A percentile compares a stretch with the other conserved stretches of the same genome.
Evolutionary conservation across 352 stramenopile genomes (phyloP).

Genomic region (Pythium periplocum): DNA sequence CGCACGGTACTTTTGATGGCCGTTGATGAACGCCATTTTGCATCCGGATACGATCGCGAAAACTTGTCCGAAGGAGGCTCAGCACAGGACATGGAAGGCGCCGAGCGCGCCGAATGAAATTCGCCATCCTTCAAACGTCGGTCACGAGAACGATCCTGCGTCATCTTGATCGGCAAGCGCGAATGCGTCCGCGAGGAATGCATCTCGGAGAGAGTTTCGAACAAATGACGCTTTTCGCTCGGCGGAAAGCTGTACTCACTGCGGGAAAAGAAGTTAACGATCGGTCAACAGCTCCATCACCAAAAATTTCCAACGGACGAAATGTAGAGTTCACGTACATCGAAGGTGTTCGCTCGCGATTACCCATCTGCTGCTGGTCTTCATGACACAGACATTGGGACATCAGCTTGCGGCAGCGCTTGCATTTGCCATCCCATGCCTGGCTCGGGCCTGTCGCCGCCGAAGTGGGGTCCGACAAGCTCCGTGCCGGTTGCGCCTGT

Average conservation of each 20-base stretch:
- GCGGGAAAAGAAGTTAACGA: too few species aligned
- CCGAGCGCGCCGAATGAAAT: too few species aligned
- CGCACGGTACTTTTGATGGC: slow-evolving; percentile 20
- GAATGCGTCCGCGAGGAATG: slow-evolving; percentile 11
- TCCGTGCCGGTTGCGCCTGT: too few species aligned
- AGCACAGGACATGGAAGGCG: too few species aligned
- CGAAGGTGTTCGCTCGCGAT: too few species aligned
- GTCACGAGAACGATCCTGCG: slow-evolving; percentile 17
- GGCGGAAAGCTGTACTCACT: not conserved
- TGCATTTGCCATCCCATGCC: slow-evolving; percentile 22
- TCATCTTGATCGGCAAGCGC: slow-evolving; percentile 17
- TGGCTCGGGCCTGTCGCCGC: not conserved
- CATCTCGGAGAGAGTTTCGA: slow-evolving; percentile 20
- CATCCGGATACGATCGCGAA: slow-evolving; percentile 15
- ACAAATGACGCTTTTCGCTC: slow-evolving; percentile 17
- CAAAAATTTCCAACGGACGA: too few species aligned
- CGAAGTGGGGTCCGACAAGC: too few species aligned
- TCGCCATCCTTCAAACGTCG: not conserved
- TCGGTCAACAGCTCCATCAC: too few species aligned
- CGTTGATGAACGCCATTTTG: slow-evolving; percentile 16
- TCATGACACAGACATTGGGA: slow-evolving; percentile 21
- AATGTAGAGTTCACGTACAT: too few species aligned
- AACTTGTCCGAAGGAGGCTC: not conserved
- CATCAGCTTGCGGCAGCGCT: slow-evolving; percentile 23
- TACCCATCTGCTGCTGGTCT: not conserved